Percentiles rank a stretch among this genome's conserved stretches.
phyloP scores from a whole-genome alignment of 2,329 filamentous ascomycete genomes.

The Cucurbitaria berberidis region DNA sequence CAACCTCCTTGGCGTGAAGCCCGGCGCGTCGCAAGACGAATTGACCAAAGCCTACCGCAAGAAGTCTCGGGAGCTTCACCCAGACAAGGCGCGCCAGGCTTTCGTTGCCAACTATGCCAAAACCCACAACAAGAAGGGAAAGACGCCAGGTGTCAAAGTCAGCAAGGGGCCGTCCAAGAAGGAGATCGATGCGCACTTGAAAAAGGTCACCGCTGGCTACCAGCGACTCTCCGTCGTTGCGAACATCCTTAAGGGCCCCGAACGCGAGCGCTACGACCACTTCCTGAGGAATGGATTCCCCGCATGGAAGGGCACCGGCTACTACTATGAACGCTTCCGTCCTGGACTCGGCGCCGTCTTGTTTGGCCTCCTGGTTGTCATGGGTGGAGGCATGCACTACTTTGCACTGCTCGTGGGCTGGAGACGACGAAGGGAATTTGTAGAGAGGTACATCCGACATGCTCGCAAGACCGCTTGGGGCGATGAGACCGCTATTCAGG shows the following conservation, averaged over 20 bases:
- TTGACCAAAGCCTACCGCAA: conserved; percentile 95
- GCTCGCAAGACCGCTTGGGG: conserved; percentile 91
- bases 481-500: conserved; percentile 70
- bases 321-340: conserved; percentile 95
- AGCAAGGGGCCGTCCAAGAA: conserved; percentile 73
- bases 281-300: conserved; percentile 94
- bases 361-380: conserved; percentile 77
- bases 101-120: conserved; percentile 71
- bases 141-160: conserved; percentile 65
- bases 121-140: conserved; percentile 59
- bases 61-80: conserved; percentile 81
- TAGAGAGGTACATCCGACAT: conserved; percentile 88
- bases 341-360: conserved; percentile 88
- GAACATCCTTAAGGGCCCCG: conserved; percentile 81
- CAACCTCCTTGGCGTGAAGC: conserved; percentile 80
- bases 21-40: conserved; percentile 79
- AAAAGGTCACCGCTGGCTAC: conserved; percentile 82
- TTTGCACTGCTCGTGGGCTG: conserved; percentile 82
- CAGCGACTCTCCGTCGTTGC: conserved; percentile 83
- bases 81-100: conserved; percentile 91
- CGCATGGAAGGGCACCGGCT: conserved; percentile 94
- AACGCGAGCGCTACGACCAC: conserved; percentile 89
- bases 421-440: conserved; percentile 89
- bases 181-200: conserved; percentile 79
- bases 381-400: conserved; percentile 88